Percentiles rank a stretch among this genome's conserved stretches.
These are phyloP conservation scores for Aspergillus pseudonomiae DNA, from an alignment of 2,329 filamentous ascomycete genomes.

Conservation along the genomic window DNA sequence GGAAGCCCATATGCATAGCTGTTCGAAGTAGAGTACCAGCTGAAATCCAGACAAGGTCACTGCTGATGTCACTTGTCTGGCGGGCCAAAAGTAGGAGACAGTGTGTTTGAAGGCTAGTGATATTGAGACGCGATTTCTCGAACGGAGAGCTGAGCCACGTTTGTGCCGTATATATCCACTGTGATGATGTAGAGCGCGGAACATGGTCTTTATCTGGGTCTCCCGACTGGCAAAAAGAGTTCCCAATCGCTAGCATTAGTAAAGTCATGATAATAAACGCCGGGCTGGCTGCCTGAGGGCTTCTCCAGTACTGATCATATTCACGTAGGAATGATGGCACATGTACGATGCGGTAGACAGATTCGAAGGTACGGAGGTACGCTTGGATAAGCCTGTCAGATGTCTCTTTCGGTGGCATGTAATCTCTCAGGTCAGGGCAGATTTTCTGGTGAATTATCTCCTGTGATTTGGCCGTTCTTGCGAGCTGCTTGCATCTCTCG, in stretches of 20 bases:
- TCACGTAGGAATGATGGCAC: background rate
- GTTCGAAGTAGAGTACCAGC: slow-evolving; percentile 33
- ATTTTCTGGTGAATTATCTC: background rate
- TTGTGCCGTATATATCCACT: slow-evolving; percentile 14
- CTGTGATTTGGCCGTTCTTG: background rate
- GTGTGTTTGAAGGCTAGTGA: slow-evolving; percentile 32
- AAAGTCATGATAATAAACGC: background rate
- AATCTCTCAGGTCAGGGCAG: background rate
- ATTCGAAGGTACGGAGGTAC: background rate
- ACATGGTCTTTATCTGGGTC: background rate
- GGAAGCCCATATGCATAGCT: slow-evolving; percentile 37
- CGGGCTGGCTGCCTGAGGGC: background rate
- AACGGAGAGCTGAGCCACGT: slow-evolving; percentile 20
- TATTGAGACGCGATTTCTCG: slow-evolving; percentile 29
- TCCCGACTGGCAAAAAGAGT: background rate
- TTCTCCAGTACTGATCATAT: background rate
- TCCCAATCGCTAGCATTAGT: background rate
- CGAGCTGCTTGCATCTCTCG: background rate
- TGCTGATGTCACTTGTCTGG: slow-evolving; percentile 34
- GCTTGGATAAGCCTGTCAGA: background rate
- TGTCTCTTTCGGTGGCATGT: background rate
- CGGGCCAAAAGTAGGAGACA: slow-evolving; percentile 39
- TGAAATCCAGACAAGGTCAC: slow-evolving; percentile 39
- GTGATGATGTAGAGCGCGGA: background rate
- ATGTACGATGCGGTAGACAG: background rate